Evolutionary conservation across 1,284 basidiomycete genomes (phyloP).

Genomic region (Sanguinoderma infundibulare): DNA sequence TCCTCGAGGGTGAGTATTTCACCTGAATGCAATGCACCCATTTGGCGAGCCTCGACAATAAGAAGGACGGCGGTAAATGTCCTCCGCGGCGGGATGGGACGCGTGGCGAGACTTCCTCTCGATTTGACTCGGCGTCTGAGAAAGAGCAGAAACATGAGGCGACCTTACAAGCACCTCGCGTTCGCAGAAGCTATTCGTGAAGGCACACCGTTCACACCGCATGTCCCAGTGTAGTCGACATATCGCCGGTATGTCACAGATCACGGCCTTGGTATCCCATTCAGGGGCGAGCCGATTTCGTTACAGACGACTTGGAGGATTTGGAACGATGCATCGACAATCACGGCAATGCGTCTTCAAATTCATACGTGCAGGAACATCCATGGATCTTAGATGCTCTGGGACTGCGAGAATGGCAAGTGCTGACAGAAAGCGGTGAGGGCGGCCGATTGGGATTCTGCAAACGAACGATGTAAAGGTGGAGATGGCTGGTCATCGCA

Average conservation of each 20-base stretch:
- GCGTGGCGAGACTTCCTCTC: conserved; percentile 1
- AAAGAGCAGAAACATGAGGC: conserved; percentile 17
- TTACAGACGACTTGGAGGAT: background rate
- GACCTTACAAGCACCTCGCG: conserved; percentile 1
- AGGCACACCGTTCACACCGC: background rate
- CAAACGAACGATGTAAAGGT: background rate
- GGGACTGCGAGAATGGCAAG: background rate
- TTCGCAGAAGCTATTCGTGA: background rate
- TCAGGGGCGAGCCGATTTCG: background rate
- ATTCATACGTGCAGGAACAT: background rate
- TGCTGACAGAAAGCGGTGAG: conserved; percentile 1
- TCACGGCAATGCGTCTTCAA: background rate
- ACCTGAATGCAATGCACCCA: conserved; percentile 18
- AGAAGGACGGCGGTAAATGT: conserved; percentile 13
- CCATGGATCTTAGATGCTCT: background rate
- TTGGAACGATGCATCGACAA: background rate
- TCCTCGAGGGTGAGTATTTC: conserved; percentile 5
- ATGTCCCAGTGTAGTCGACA: background rate
- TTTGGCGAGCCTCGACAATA: conserved; percentile 3
- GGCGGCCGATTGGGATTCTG: background rate
- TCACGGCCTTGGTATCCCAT: background rate
- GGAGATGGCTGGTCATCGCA: background rate
- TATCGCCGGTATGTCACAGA: background rate
- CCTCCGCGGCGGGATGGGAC: conserved; percentile 14
- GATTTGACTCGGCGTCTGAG: conserved; percentile 7